Conservation (phyloP, 306 rosid species). For the Rubus idaeus region DNA sequence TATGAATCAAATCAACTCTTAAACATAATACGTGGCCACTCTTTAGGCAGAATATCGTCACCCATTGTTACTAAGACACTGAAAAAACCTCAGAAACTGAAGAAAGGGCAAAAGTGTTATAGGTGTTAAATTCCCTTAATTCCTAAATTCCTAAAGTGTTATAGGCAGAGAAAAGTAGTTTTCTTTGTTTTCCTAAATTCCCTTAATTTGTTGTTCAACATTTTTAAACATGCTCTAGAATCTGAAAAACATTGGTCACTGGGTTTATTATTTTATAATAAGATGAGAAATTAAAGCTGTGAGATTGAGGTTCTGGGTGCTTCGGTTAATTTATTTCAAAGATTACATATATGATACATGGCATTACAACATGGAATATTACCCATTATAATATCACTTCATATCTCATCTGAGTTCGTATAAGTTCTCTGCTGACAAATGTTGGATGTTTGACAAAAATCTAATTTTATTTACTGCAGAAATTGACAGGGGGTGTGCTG, state of each 20-base stretch:
- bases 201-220: neutral
- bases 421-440: neutral
- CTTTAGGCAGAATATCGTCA: neutral
- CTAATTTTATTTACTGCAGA: constrained; percentile 49
- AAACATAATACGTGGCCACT: neutral
- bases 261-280: neutral
- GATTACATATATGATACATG: neutral
- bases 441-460: constrained; percentile 16
- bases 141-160: too few relatives aligned
- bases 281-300: neutral
- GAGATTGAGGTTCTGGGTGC: constrained; percentile 3
- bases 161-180: neutral
- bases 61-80: neutral
- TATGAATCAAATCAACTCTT: constrained; percentile 4
- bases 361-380: constrained; percentile 18
- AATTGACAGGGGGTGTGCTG: constrained; percentile 81
- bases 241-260: neutral
- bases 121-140: neutral
- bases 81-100: neutral
- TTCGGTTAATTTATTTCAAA: neutral
- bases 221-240: neutral
- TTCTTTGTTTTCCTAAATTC: neutral
- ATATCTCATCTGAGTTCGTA: neutral
- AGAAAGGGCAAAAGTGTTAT: neutral
- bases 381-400: neutral